Evolutionary conservation across 306 rosid species (phyloP).

Genomic region (Prunus mume): DNA sequence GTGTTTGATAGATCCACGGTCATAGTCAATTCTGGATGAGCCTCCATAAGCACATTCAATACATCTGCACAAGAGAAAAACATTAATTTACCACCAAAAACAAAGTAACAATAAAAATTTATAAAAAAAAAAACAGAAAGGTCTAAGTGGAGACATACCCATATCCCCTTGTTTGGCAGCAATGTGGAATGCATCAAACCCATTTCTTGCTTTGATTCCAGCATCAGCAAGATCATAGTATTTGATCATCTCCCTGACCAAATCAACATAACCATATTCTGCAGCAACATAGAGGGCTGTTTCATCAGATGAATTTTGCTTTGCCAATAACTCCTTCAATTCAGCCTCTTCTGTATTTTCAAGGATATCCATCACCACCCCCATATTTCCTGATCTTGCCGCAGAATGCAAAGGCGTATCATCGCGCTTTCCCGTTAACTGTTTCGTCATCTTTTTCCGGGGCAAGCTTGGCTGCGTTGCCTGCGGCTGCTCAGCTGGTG

Average conservation of each 20-base stretch:
- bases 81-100: slow-evolving; percentile 8
- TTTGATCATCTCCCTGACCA: slow-evolving; percentile 78
- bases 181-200: slow-evolving; percentile 92
- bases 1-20: slow-evolving; percentile 91
- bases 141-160: slow-evolving; percentile 38
- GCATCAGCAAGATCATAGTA: slow-evolving; percentile 75
- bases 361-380: slow-evolving; percentile 40
- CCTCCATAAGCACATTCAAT: slow-evolving; percentile 69
- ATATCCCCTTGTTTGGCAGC: slow-evolving; percentile 96
- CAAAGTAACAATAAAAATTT: slow-evolving; percentile 4
- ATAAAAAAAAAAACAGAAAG: background rate
- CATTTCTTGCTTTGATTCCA: slow-evolving; percentile 81
- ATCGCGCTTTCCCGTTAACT: slow-evolving; percentile 87
- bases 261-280: slow-evolving; percentile 72
- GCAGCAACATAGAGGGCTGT: slow-evolving; percentile 88
- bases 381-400: slow-evolving; percentile 69
- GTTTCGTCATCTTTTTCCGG: slow-evolving; percentile 80
- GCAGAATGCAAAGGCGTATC: slow-evolving; percentile 77
- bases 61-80: slow-evolving; percentile 50
- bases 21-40: slow-evolving; percentile 79
- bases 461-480: slow-evolving; percentile 37
- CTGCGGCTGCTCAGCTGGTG: slow-evolving; percentile 22
- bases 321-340: slow-evolving; percentile 48
- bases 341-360: slow-evolving; percentile 38
- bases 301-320: slow-evolving; percentile 85